These are phyloP conservation scores for Coemansia sp. DNA, from an alignment of 192 early-diverging fungal species.

Conservation along the genomic window DNA sequence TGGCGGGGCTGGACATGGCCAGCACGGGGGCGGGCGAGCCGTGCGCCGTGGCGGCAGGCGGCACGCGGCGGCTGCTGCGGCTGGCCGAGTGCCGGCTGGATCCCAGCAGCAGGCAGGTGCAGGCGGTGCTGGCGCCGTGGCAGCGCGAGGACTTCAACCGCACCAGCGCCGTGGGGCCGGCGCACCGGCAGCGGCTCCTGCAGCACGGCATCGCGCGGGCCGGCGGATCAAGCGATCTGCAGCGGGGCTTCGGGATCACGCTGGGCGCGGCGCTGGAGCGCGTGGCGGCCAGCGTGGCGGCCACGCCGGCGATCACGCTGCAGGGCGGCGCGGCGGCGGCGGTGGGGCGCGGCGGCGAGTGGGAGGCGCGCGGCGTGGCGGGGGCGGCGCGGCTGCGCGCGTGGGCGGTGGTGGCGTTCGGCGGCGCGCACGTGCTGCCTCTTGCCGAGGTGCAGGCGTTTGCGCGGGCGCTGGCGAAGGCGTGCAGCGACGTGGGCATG, in stretches of 20 bases:
- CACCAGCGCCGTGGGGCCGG: not conserved
- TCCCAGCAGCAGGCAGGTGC: not conserved
- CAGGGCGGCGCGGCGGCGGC: not conserved
- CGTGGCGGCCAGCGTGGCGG: slow-evolving; percentile 2
- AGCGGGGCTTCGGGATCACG: slow-evolving; percentile 10
- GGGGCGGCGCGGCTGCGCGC: not conserved
- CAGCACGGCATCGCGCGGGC: not conserved
- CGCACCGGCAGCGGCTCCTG: not conserved
- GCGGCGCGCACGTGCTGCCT: not conserved
- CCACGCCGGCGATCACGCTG: slow-evolving; percentile 1
- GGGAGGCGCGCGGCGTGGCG: slow-evolving; percentile 1
- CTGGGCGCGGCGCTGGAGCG: slow-evolving; percentile 2
- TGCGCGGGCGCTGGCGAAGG: slow-evolving; percentile 13
- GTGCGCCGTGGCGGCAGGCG: slow-evolving; percentile 4
- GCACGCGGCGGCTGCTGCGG: not conserved
- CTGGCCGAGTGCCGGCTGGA: slow-evolving; percentile 5
- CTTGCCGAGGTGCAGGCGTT: slow-evolving; percentile 4
- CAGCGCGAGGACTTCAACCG: slow-evolving; percentile 1
- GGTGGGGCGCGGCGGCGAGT: not conserved
- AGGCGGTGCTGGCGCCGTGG: not conserved
- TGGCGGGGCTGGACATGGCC: not conserved
- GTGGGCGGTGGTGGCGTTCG: slow-evolving; percentile 29
- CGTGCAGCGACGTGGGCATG: slow-evolving; percentile 6
- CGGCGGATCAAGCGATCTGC: no score
- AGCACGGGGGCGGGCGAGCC: not conserved